Base-by-base conservation (phyloP, 495 filamentous ascomycete species). In the Tuber microsphaerosporum region DNA sequence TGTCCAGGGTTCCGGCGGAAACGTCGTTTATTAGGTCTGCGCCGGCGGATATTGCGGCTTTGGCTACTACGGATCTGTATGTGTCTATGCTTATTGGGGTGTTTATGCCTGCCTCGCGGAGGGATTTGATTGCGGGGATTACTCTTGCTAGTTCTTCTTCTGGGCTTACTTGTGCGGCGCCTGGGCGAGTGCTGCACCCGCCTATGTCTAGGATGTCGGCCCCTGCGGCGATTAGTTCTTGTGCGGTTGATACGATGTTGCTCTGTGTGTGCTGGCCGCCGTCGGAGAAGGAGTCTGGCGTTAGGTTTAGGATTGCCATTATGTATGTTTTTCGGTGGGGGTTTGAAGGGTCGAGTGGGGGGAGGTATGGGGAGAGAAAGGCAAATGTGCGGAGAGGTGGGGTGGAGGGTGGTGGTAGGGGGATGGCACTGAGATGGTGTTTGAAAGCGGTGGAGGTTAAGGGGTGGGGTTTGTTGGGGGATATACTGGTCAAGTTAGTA, bases 11-110 rank as follows among this genome's bases (percentile, higher is more conserved):
- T 17, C 95, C 95, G 8, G 91, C 93, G 0, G 93, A 96, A 61
- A 99, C 89, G 84, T 99, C 95, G 85, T 99, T 99, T 84, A 99
- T 89, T 78, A 99, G 92, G 80, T 98, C 90, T 8, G 95, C 94
- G 70, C 95, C 95, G 0, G 92, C 93, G 71, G 88, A 84, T 65
- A 94, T 87, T 26, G 94, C 94, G 41, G 89, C 90, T 70, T 88
- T 87, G n/a, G 94, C 95, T 1, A 99, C 95, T 19, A 85, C 84
- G 0, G 95, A 91, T 74, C 93, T 92, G 86, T 97, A 99, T 1
- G 95, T 99, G 84, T 99, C 95, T 73, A 98, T 87, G 79, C 91
- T 93, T 78, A 98, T 91, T 69, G 90, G 89, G 43, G 92, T 85
- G 61, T 88, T 85, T 5, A 85, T 82, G 9, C 88, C 87, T 73